Evolutionary conservation across 202 grass and related monocot genomes (phyloP).

Genomic region (Eragrostis tef): DNA sequence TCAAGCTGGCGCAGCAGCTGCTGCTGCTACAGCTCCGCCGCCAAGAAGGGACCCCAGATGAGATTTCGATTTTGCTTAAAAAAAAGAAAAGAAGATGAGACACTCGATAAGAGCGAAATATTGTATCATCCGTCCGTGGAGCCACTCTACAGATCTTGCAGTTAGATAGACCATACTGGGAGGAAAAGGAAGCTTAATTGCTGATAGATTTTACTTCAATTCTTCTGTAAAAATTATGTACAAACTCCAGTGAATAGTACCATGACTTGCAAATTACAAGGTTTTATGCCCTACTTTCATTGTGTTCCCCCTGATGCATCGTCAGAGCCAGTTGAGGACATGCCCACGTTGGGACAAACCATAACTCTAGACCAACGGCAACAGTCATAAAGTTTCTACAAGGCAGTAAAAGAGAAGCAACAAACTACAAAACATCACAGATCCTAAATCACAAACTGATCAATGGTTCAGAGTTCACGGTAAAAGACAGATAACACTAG

Average conservation of each 20-base stretch:
- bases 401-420: background rate
- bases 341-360: too few species aligned
- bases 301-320: too few species aligned
- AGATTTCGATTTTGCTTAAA: too few species aligned
- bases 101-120: background rate
- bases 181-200: too few species aligned
- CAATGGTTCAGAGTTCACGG: background rate
- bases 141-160: background rate
- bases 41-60: conserved; percentile 51
- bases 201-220: too few species aligned
- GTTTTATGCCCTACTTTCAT: too few species aligned
- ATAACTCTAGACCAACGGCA: background rate
- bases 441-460: conserved; percentile 2
- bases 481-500: background rate
- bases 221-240: too few species aligned
- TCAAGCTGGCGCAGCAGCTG: background rate
- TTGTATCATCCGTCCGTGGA: background rate
- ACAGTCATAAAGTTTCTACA: background rate
- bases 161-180: too few species aligned
- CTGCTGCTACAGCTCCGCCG: background rate
- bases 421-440: background rate
- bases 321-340: too few species aligned
- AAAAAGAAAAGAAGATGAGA: too few species aligned
- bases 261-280: too few species aligned
- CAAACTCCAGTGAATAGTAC: too few species aligned